Conservation (phyloP, 352 stramenopile genomes). For the Pythium pyrilobum region DNA sequence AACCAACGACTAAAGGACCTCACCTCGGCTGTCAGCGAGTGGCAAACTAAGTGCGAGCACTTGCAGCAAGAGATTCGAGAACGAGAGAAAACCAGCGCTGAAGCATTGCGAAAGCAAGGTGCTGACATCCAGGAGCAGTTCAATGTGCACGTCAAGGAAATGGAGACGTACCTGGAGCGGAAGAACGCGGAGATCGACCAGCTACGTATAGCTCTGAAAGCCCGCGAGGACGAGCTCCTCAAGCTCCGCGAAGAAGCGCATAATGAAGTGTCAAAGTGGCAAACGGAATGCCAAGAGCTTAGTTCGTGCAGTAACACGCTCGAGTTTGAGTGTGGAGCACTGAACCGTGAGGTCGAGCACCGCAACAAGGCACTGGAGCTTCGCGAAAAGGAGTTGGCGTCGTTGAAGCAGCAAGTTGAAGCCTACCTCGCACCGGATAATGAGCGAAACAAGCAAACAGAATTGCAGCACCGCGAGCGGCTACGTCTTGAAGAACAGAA, state of each 20-base stretch:
- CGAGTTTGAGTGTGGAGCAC: conserved; percentile 31
- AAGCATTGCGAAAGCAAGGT: conserved; percentile 43
- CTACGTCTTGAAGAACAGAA: conserved; percentile 63
- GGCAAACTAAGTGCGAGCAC: conserved; percentile 36
- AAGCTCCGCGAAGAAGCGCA: conserved; percentile 27
- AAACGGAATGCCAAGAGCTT: conserved; percentile 41
- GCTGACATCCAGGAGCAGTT: conserved; percentile 56
- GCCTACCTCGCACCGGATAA: conserved; percentile 49
- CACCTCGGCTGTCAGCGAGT: conserved; percentile 10
- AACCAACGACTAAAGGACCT: conserved; percentile 13
- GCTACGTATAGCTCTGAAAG: conserved; percentile 41
- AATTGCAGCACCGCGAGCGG: conserved; percentile 47
- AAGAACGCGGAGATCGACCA: conserved; percentile 50
- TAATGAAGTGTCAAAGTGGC: conserved; percentile 45
- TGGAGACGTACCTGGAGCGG: conserved; percentile 22
- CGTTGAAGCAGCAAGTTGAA: conserved; percentile 47
- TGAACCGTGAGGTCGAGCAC: conserved; percentile 53
- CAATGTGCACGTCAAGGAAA: conserved; percentile 43
- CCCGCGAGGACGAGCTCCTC: conserved; percentile 36
- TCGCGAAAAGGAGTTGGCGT: conserved; percentile 40
- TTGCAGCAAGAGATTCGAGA: conserved; percentile 39
- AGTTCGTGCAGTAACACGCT: conserved; percentile 30
- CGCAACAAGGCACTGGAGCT: conserved; percentile 43
- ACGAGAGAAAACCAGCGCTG: conserved; percentile 37
- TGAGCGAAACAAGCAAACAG: conserved; percentile 45